Percentiles rank a stretch among this genome's conserved stretches.
phyloP scores from a whole-genome alignment of 2,329 filamentous ascomycete genomes.

The Botrytis tulipae region DNA sequence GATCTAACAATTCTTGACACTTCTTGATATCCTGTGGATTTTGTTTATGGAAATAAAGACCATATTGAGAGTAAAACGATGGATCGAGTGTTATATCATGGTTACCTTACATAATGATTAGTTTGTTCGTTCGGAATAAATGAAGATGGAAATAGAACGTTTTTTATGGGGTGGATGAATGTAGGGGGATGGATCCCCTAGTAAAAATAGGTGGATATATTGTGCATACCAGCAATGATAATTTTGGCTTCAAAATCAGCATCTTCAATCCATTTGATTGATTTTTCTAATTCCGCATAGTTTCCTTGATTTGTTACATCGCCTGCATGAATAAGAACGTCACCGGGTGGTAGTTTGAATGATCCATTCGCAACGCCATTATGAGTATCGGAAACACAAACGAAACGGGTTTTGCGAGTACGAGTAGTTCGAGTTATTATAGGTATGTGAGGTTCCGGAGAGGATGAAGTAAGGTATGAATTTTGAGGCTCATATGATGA shows the following conservation, averaged over 20 bases:
- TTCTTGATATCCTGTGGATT: conserved; percentile 50
- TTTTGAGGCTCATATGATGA: neutral
- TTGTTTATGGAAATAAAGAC: conserved; percentile 56
- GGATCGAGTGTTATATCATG: conserved; percentile 71
- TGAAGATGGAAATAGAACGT: conserved; percentile 10
- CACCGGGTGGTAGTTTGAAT: conserved; percentile 65
- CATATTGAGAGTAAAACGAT: conserved; percentile 57
- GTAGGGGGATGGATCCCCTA: conserved; percentile 1
- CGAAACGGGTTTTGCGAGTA: conserved; percentile 56
- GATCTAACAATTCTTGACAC: conserved; percentile 50
- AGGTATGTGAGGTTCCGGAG: neutral
- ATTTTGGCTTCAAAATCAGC: conserved; percentile 69
- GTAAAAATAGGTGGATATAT: neutral
- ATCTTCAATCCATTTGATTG: conserved; percentile 64
- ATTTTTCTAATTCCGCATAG: conserved; percentile 57
- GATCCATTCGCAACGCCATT: conserved; percentile 53
- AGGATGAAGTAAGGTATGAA: neutral
- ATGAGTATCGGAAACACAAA: conserved; percentile 77
- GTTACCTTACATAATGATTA: conserved; percentile 54
- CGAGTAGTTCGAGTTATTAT: neutral
- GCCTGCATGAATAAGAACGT: conserved; percentile 74
- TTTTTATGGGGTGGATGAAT: conserved; percentile 3
- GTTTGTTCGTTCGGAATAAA: neutral
- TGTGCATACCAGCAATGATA: conserved; percentile 59
- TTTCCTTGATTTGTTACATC: conserved; percentile 74